A percentile compares a stretch with the other conserved stretches of the same genome.
Evolutionary conservation across 108 stramenopile genomes (phyloP).

Genomic region (Fragilaria radians): DNA sequence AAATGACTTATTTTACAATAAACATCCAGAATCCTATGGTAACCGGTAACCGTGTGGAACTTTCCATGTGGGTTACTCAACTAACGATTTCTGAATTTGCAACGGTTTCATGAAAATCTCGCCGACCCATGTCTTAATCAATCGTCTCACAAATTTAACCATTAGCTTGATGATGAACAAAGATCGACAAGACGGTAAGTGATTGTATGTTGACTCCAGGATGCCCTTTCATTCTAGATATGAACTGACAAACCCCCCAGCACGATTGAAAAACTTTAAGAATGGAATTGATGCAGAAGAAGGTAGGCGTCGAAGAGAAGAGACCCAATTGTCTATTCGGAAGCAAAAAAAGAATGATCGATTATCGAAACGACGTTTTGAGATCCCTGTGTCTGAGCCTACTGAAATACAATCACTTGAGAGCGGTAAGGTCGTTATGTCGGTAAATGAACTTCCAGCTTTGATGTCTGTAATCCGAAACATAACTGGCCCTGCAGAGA

Average conservation of each 20-base stretch:
- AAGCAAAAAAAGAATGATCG: constrained; percentile 73
- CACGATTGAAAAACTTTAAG: not conserved
- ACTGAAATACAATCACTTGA: not conserved
- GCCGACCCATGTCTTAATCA: no score
- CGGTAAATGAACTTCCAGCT: constrained; percentile 42
- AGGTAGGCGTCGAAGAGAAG: constrained; percentile 55
- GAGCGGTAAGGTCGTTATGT: constrained; percentile 14
- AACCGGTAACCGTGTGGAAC: no score
- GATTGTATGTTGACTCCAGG: not conserved
- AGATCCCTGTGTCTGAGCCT: not conserved
- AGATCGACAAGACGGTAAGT: not conserved
- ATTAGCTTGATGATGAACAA: no score
- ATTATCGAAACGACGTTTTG: constrained; percentile 51
- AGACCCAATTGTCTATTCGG: constrained; percentile 63
- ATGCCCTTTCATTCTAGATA: not conserved
- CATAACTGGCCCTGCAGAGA: constrained; percentile 23
- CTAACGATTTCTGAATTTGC: no score
- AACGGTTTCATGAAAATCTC: no score
- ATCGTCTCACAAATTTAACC: no score
- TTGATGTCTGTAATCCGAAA: constrained; percentile 21
- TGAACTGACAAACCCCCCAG: no score
- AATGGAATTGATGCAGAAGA: constrained; percentile 9
- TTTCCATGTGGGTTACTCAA: no score
- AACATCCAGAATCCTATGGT: no score
- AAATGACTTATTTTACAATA: no score